phyloP scores from a whole-genome alignment of 495 filamentous ascomycete species.

The Aspergillus conjunctus region DNA sequence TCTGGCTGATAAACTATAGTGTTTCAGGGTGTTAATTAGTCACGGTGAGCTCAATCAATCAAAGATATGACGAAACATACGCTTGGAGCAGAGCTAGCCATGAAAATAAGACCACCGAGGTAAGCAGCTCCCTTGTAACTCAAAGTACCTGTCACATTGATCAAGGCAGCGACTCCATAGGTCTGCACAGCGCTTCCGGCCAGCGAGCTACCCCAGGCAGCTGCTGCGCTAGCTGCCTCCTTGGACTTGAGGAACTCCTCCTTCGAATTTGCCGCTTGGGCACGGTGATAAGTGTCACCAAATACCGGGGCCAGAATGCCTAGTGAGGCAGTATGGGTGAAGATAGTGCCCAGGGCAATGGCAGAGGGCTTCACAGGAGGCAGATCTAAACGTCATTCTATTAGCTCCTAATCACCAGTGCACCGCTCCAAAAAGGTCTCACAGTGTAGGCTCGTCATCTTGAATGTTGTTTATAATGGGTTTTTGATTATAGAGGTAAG shows the following conservation, averaged over 20 bases:
- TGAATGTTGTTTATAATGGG: constrained; percentile 20
- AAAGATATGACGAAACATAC: constrained; percentile 55
- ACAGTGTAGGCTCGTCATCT: constrained; percentile 68
- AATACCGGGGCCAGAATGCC: constrained; percentile 88
- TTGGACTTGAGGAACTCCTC: constrained; percentile 94
- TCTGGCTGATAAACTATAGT: constrained; percentile 77
- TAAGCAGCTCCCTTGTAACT: constrained; percentile 97
- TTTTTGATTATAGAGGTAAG: no score
- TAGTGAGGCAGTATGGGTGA: constrained; percentile 83
- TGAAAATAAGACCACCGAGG: constrained; percentile 86
- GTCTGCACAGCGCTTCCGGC: constrained; percentile 87
- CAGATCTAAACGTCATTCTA: constrained; percentile 61
- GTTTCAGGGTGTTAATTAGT: background rate
- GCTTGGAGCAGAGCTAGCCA: constrained; percentile 82
- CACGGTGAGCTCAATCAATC: background rate
- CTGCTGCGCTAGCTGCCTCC: constrained; percentile 83
- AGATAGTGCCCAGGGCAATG: constrained; percentile 91
- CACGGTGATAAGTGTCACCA: constrained; percentile 92
- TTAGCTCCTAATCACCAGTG: constrained; percentile 1
- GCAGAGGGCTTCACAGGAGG: constrained; percentile 97
- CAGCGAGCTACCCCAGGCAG: constrained; percentile 87
- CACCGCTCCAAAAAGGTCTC: constrained; percentile 33
- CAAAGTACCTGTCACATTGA: constrained; percentile 92
- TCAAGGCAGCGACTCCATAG: constrained; percentile 91
- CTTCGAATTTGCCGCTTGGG: constrained; percentile 88